A percentile compares a stretch with the other conserved stretches of the same genome.
These are phyloP conservation scores for Cyclotella cryptica DNA, from an alignment of 108 stramenopile species.

Conservation along the genomic window DNA sequence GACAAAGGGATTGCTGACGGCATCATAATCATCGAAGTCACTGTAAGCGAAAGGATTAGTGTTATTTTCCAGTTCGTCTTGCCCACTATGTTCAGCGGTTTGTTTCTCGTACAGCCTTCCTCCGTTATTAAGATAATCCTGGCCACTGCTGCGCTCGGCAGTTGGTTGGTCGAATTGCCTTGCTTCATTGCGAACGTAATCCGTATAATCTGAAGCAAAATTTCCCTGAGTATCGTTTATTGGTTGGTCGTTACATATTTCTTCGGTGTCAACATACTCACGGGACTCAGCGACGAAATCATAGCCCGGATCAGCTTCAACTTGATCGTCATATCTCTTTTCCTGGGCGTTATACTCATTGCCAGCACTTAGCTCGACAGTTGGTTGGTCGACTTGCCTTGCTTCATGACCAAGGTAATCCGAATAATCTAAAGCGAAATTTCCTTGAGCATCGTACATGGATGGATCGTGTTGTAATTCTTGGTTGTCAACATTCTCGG, in stretches of 20 bases:
- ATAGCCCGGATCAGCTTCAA: not conserved
- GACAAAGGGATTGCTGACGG: conserved; percentile 5
- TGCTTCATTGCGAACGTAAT: not conserved
- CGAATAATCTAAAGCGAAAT: not conserved
- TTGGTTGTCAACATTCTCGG: conserved; percentile 13
- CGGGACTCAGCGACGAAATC: not conserved
- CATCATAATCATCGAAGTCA: conserved; percentile 5
- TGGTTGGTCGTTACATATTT: not conserved
- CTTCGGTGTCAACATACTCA: conserved; percentile 17
- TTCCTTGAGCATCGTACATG: not conserved
- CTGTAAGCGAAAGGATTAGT: not conserved
- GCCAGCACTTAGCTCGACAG: not conserved
- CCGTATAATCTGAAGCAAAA: not conserved
- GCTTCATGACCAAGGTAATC: not conserved
- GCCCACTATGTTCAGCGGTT: not conserved
- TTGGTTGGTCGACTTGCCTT: not conserved
- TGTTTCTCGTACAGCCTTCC: too few species aligned
- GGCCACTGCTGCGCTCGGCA: not conserved
- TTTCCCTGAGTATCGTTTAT: not conserved
- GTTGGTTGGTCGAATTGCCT: not conserved
- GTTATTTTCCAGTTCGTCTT: not conserved
- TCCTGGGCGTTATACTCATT: too few species aligned
- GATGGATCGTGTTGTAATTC: not conserved
- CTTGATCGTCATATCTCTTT: too few species aligned
- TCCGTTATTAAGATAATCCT: too few species aligned